These are phyloP conservation scores for Chrysanthemum lavandulifolium DNA, from an alignment of 129 eudicot species.

Conservation along the genomic window DNA sequence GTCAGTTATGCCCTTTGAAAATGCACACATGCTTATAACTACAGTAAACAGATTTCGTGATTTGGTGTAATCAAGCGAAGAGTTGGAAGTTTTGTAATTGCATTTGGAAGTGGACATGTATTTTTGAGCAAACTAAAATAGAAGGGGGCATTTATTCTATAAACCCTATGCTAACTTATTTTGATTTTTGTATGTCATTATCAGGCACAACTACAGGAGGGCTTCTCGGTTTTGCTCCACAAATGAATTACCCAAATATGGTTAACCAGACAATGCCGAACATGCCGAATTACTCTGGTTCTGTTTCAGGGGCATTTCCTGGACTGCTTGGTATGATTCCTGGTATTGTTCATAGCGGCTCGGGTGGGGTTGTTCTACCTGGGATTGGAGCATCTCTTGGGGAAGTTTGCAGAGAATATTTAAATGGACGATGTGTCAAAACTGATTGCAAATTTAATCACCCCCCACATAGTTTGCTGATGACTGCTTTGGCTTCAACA, in stretches of 20 bases:
- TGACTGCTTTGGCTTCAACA: conserved; percentile 92
- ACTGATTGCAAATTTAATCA: conserved; percentile 86
- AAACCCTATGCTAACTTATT: conserved; percentile 5
- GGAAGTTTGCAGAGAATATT: conserved; percentile 87
- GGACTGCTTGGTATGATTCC: conserved; percentile 97
- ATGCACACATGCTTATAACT: too few species aligned
- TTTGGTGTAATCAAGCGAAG: too few species aligned
- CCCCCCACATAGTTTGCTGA: conserved; percentile 84
- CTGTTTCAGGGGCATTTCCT: conserved; percentile 95
- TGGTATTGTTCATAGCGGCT: conserved; percentile 77
- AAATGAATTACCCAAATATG: conserved; percentile 12
- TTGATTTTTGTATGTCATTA: background rate
- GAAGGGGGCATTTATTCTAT: background rate
- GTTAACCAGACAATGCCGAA: conserved; percentile 76
- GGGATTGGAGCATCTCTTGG: conserved; percentile 96
- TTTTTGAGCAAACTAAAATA: too few species aligned
- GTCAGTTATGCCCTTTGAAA: too few species aligned
- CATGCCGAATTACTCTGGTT: conserved; percentile 99
- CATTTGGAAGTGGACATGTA: too few species aligned
- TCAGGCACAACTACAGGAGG: conserved; percentile 34
- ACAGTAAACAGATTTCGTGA: too few species aligned
- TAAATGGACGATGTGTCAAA: conserved; percentile 76
- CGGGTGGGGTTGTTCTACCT: conserved; percentile 95
- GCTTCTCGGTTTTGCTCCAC: conserved; percentile 46
- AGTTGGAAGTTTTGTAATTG: too few species aligned